Evolutionary conservation across 306 rosid genomes (phyloP), one percentile per base, ranked within the genome.

Genomic region (Aeschynomene evenia): DNA sequence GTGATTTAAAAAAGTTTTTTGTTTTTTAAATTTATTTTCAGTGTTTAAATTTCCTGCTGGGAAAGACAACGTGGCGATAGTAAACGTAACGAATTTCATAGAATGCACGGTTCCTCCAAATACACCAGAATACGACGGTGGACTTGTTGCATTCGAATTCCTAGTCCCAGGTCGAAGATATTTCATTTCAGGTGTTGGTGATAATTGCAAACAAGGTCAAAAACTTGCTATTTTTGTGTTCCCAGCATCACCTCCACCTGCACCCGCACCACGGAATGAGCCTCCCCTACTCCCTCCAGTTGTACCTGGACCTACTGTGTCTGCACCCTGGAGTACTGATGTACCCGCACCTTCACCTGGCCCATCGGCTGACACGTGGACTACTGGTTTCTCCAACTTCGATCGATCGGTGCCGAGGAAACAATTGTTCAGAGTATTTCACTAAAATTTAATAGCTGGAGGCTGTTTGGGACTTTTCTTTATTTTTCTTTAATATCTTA

Each of bases 21-120:
- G n/a, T n/a, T n/a, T n/a, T n/a, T n/a, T n/a, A 12, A 31, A 46
- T 7, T 8, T 6, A 34, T 6, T 24, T 72, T 64, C 22, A 78
- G 82, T 57, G 40, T 78, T 78, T 53, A 40, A 66, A 2, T 78
- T 72, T 59, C 15, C 10, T 5, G 0, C 12, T 8, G 43, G 60
- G 16, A 19, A 50, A 60, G 59, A 66, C 78, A 72, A 31, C 43
- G 78, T 78, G 37, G 37, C 49, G 51, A 50, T 26, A 21, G 82
- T 78, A 33, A 66, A 28, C 18, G 74, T 74, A 50, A 58, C 34
- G 2, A 74, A 72, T 16, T 72, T 78, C 36, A 9, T 2, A 23
- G 58, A 56, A n/a, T 78, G 82, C 20, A 7, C 14, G 0, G 24
- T 66, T 51, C 66, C 75, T 28, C 7, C 6, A 6, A 4, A 9